phyloP scores from a whole-genome alignment of 257 asterid genomes.

The Solanum stenotomum region DNA sequence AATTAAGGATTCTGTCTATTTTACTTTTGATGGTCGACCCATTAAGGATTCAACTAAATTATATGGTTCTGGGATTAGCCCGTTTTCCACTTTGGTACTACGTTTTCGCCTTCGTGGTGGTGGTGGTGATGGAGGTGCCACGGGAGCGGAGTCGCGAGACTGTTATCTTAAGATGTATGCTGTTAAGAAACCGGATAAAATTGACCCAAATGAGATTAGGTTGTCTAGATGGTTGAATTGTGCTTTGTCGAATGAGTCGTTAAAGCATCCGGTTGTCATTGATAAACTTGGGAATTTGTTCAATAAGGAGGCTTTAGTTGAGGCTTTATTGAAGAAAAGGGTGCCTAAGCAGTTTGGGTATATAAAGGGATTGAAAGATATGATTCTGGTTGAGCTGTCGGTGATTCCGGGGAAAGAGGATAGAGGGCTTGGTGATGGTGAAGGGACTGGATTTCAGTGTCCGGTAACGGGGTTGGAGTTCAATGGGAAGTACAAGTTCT shows the following conservation, averaged over 20 bases:
- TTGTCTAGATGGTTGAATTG: slow-evolving; percentile 76
- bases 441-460: slow-evolving; percentile 50
- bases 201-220: slow-evolving; percentile 71
- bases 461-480: slow-evolving; percentile 72
- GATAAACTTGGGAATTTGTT: slow-evolving; percentile 84
- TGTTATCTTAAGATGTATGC: slow-evolving; percentile 90
- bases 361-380: slow-evolving; percentile 88
- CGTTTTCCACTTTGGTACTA: slow-evolving; percentile 51
- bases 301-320: slow-evolving; percentile 80
- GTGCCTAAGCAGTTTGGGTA: slow-evolving; percentile 75
- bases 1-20: slow-evolving; percentile 25
- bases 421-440: slow-evolving; percentile 11
- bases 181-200: slow-evolving; percentile 68
- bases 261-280: slow-evolving; percentile 67
- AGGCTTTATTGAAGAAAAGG: slow-evolving; percentile 71
- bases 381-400: slow-evolving; percentile 55
- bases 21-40: slow-evolving; percentile 54
- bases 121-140: slow-evolving; percentile 97
- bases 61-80: slow-evolving; percentile 20
- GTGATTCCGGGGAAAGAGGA: slow-evolving; percentile 38
- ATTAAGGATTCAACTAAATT: slow-evolving; percentile 39
- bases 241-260: slow-evolving; percentile 70
- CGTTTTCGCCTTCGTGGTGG: slow-evolving; percentile 61
- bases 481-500: slow-evolving; percentile 69
- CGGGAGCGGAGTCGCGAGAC: slow-evolving; percentile 93